These are phyloP conservation scores for Ogataea hybrid DNA, from an alignment of 1,139 yeast species.

Conservation along the genomic window DNA sequence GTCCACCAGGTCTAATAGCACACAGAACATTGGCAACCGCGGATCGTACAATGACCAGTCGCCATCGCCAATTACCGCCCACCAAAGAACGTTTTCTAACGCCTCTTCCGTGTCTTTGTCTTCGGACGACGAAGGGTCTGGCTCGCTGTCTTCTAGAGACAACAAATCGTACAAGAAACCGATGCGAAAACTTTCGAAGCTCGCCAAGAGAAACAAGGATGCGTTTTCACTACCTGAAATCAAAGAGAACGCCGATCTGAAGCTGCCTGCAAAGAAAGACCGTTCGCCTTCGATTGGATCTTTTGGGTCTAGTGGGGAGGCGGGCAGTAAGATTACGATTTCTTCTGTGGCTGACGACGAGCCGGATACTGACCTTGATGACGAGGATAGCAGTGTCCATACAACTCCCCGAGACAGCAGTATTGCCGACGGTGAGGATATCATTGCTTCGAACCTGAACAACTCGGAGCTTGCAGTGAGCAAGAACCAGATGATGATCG, in stretches of 20 bases:
- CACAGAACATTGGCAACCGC: conserved; percentile 16
- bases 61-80: conserved; percentile 14
- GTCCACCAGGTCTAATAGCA: conserved; percentile 18
- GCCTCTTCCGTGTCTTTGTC: conserved; percentile 22
- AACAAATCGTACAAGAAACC: conserved; percentile 22
- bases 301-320: conserved; percentile 13
- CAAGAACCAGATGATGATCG: conserved; percentile 60
- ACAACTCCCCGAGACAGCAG: conserved; percentile 26
- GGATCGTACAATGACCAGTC: conserved; percentile 5
- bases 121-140: conserved; percentile 20
- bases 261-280: conserved; percentile 7
- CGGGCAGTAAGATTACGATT: conserved; percentile 10
- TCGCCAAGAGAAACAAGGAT: conserved; percentile 26
- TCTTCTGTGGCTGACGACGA: conserved; percentile 12
- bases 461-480: conserved; percentile 42
- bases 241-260: conserved; percentile 20
- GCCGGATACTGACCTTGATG: conserved; percentile 23
- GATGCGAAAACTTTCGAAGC: conserved; percentile 23
- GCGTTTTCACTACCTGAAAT: conserved; percentile 21
- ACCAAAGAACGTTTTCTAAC: conserved; percentile 21
- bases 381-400: conserved; percentile 24
- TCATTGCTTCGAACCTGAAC: conserved; percentile 25
- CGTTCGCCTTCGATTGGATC: conserved; percentile 16
- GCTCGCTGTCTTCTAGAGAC: conserved; percentile 10
- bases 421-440: conserved; percentile 31